Percentiles rank a stretch among this genome's conserved stretches.
These are phyloP conservation scores for Moricandia arvensis DNA, from an alignment of 345 rosid genomes.

Conservation along the genomic window DNA sequence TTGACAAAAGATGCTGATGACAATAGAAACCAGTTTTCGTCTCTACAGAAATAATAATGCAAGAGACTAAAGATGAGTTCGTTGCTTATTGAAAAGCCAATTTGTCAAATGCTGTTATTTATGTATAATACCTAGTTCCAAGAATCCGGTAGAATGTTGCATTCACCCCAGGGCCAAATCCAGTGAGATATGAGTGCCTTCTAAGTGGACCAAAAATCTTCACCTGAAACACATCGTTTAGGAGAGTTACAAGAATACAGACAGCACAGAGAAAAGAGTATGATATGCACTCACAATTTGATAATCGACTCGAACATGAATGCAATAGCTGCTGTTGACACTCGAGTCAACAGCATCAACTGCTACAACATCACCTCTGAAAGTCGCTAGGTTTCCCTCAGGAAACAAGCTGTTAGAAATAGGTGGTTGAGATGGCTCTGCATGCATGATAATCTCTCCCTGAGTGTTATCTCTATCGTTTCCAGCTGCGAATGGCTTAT, in stretches of 20 bases:
- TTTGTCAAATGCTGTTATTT: neutral
- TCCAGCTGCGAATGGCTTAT: slow-evolving; percentile 29
- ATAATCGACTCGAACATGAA: slow-evolving; percentile 52
- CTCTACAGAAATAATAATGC: slow-evolving; percentile 28
- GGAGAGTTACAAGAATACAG: slow-evolving; percentile 12
- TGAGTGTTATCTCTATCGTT: slow-evolving; percentile 33
- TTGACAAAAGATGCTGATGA: slow-evolving; percentile 57
- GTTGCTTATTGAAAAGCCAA: neutral
- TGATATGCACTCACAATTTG: slow-evolving; percentile 50
- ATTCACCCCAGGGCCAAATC: slow-evolving; percentile 64
- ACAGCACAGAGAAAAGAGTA: slow-evolving; percentile 11
- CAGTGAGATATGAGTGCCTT: slow-evolving; percentile 57
- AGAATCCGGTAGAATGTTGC: slow-evolving; percentile 79
- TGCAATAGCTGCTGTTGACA: slow-evolving; percentile 34
- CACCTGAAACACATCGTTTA: slow-evolving; percentile 49
- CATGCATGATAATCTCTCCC: slow-evolving; percentile 14
- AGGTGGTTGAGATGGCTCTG: slow-evolving; percentile 31
- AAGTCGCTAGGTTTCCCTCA: slow-evolving; percentile 54
- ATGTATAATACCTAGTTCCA: slow-evolving; percentile 47
- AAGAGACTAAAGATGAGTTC: neutral
- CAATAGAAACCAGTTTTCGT: slow-evolving; percentile 32
- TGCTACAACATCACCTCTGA: slow-evolving; percentile 56
- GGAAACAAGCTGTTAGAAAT: slow-evolving; percentile 49
- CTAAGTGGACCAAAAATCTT: slow-evolving; percentile 54
- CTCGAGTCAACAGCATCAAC: slow-evolving; percentile 43